Evolutionary conservation across 148 eudicot genomes (phyloP).

Genomic region (Camellia sinensis): DNA sequence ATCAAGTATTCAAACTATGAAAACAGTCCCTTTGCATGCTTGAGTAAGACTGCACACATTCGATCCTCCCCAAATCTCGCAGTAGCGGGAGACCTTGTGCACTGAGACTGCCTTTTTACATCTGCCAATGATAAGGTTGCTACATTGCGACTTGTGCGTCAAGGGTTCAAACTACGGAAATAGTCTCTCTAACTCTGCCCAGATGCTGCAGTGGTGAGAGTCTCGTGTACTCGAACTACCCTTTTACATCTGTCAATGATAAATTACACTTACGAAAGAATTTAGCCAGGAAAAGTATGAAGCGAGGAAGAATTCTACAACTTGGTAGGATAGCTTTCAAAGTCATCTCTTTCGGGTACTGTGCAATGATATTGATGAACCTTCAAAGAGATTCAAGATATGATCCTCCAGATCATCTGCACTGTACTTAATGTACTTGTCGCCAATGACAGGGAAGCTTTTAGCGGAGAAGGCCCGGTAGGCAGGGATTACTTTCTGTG

Average conservation of each 20-base stretch:
- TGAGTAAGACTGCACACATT: too few relatives aligned
- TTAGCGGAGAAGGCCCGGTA: slow-evolving; percentile 54
- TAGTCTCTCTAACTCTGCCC: too few relatives aligned
- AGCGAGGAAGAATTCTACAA: background rate
- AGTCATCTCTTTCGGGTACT: slow-evolving; percentile 7
- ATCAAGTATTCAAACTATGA: too few relatives aligned
- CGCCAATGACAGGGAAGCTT: slow-evolving; percentile 30
- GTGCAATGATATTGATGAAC: slow-evolving; percentile 44
- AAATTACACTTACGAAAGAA: background rate
- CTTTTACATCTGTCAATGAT: background rate
- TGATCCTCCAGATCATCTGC: slow-evolving; percentile 53
- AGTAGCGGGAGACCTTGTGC: too few relatives aligned
- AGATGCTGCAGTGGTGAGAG: too few relatives aligned
- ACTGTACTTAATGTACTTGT: slow-evolving; percentile 62
- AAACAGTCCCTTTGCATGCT: too few relatives aligned
- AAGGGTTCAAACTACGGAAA: too few relatives aligned
- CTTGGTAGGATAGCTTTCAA: background rate
- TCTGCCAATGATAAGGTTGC: too few relatives aligned
- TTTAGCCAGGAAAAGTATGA: background rate
- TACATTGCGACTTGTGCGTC: too few relatives aligned
- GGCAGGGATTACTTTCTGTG: slow-evolving; percentile 55
- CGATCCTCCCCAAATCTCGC: too few relatives aligned
- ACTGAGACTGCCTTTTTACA: too few relatives aligned
- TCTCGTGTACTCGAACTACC: too few relatives aligned
- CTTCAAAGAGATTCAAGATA: slow-evolving; percentile 65